phyloP scores from a whole-genome alignment of 2,329 filamentous ascomycete genomes.

The Magnaporthiopsis incrustans region DNA sequence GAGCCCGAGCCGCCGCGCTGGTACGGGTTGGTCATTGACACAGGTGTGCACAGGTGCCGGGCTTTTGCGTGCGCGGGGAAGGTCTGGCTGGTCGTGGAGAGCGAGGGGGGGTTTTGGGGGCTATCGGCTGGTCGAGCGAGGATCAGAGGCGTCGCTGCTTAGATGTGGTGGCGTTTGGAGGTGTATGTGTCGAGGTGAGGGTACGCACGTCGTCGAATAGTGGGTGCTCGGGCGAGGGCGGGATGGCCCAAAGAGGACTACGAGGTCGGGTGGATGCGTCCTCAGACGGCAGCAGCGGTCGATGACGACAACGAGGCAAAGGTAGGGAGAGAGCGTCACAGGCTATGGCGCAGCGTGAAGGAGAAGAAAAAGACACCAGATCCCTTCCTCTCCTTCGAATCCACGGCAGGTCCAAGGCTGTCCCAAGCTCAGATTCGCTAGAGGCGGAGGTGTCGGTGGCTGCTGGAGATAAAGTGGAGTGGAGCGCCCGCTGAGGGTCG shows the following conservation, averaged over 20 bases:
- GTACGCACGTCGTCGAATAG: background rate
- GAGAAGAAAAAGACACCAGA: background rate
- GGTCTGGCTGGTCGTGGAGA: slow-evolving; percentile 2
- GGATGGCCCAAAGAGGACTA: slow-evolving; percentile 1
- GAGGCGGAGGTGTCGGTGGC: background rate
- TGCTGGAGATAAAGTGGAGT: background rate
- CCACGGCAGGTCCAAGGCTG: background rate
- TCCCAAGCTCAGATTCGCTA: background rate
- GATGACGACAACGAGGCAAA: background rate
- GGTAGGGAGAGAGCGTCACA: background rate
- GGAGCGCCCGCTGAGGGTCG: background rate
- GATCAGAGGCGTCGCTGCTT: background rate
- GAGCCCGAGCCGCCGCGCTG: slow-evolving; percentile 21
- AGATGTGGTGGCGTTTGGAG: background rate
- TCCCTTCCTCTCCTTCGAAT: background rate
- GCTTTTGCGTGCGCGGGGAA: background rate
- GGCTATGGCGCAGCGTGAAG: background rate
- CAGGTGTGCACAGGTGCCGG: background rate
- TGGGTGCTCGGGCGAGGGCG: background rate
- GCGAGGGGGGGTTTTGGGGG: slow-evolving; percentile 4
- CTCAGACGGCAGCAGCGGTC: too few relatives aligned
- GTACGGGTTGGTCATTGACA: slow-evolving; percentile 35
- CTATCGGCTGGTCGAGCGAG: background rate
- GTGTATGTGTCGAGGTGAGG: background rate
- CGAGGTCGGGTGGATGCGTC: background rate